phyloP scores from a whole-genome alignment of 768 basidiomycete genomes.

The Leccinum aurantiacum region DNA sequence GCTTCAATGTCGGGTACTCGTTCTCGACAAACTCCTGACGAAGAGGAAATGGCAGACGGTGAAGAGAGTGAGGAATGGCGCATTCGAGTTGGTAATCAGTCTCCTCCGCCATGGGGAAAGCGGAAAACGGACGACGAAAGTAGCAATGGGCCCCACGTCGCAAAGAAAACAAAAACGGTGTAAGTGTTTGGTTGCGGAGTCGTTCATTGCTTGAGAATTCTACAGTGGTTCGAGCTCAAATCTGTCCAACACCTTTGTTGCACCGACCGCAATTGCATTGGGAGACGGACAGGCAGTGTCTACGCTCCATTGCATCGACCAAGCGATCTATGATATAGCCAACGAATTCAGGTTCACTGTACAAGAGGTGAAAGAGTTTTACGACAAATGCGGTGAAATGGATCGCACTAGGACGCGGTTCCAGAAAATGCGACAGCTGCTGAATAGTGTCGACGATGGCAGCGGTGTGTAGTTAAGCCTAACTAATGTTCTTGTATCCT shows the following conservation, averaged over 20 bases:
- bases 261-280: conserved; percentile 6
- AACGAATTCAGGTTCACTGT: conserved; percentile 67
- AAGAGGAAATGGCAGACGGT: conserved; percentile 67
- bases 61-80: conserved; percentile 63
- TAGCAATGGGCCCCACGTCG: conserved; percentile 23
- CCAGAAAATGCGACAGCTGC: conserved; percentile 58
- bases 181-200: conserved; percentile 26
- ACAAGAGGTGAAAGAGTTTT: conserved; percentile 77
- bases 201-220: conserved; percentile 1
- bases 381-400: conserved; percentile 73
- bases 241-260: neutral
- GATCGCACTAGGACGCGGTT: conserved; percentile 63
- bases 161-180: conserved; percentile 48
- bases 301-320: conserved; percentile 63
- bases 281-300: conserved; percentile 7
- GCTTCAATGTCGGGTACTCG: conserved; percentile 24
- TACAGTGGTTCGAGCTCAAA: conserved; percentile 5
- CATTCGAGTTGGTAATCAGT: conserved; percentile 58
- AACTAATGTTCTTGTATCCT: neutral
- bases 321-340: conserved; percentile 64
- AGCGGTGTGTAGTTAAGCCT: conserved; percentile 8
- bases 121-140: conserved; percentile 46
- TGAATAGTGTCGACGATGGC: conserved; percentile 30
- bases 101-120: conserved; percentile 72
- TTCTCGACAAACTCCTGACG: conserved; percentile 46